These are phyloP conservation scores for Rhexocercosporidium sp. DNA, from an alignment of 2,329 filamentous ascomycete genomes.

Conservation along the genomic window DNA sequence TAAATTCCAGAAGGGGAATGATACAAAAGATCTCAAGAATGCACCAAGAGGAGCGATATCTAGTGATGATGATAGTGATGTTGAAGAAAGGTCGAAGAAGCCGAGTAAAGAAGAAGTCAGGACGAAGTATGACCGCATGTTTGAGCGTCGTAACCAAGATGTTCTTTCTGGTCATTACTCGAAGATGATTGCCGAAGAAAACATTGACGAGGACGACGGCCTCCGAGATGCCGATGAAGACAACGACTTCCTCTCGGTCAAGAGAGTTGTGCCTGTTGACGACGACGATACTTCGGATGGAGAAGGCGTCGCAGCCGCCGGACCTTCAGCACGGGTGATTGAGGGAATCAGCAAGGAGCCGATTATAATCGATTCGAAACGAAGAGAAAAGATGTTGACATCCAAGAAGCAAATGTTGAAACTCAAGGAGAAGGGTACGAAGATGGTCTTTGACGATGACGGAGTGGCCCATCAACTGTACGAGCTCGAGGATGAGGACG, in stretches of 20 bases:
- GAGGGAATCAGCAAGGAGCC: constrained; percentile 70
- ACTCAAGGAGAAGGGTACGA: constrained; percentile 84
- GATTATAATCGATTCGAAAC: constrained; percentile 89
- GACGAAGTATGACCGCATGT: constrained; percentile 98
- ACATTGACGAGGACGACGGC: constrained; percentile 49
- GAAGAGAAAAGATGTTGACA: constrained; percentile 90
- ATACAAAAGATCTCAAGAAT: constrained; percentile 87
- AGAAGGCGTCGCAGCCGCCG: constrained; percentile 46
- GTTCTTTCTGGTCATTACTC: constrained; percentile 93
- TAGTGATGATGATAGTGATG: constrained; percentile 64
- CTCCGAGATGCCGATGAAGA: constrained; percentile 64
- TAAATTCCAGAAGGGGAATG: constrained; percentile 89
- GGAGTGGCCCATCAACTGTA: constrained; percentile 85
- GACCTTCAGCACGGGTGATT: constrained; percentile 62
- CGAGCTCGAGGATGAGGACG: constrained; percentile 83
- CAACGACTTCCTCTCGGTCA: constrained; percentile 87
- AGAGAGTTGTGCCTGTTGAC: constrained; percentile 79
- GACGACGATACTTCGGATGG: constrained; percentile 53
- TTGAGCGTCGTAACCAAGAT: constrained; percentile 94
- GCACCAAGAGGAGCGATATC: constrained; percentile 72
- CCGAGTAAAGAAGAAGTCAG: constrained; percentile 74
- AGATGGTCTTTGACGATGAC: constrained; percentile 91
- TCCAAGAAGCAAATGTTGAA: constrained; percentile 95
- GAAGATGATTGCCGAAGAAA: constrained; percentile 75
- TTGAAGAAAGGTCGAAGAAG: constrained; percentile 57